phyloP scores from a whole-genome alignment of 2,329 filamentous ascomycete genomes.

The Xylariomycetidae sp. region DNA sequence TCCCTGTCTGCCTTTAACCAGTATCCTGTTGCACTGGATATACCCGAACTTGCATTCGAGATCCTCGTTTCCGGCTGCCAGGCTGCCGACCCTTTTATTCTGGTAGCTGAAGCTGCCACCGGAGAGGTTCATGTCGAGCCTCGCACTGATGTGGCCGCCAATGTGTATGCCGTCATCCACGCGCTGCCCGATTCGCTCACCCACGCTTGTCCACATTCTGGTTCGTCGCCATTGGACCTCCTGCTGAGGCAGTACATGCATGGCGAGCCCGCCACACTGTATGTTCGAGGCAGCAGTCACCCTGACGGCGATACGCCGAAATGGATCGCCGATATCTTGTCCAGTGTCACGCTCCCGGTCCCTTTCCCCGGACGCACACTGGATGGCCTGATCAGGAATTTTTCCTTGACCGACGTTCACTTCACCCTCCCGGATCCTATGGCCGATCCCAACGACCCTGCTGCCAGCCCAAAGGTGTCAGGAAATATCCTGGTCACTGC shows the following conservation, averaged over 20 bases:
- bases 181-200: constrained; percentile 70
- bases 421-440: constrained; percentile 78
- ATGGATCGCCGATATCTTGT: constrained; percentile 78
- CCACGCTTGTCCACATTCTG: constrained; percentile 65
- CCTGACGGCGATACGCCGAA: constrained; percentile 62
- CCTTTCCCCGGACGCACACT: constrained; percentile 78
- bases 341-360: constrained; percentile 75
- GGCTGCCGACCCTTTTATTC: constrained; percentile 64
- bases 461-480: constrained; percentile 71
- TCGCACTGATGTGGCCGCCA: constrained; percentile 58
- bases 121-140: constrained; percentile 62
- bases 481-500: constrained; percentile 77
- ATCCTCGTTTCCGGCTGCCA: constrained; percentile 80
- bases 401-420: constrained; percentile 77
- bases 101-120: constrained; percentile 71
- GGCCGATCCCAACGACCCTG: constrained; percentile 67
- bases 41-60: constrained; percentile 78
- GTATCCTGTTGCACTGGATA: constrained; percentile 68
- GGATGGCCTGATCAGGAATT: constrained; percentile 79
- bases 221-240: constrained; percentile 76
- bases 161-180: constrained; percentile 65
- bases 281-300: constrained; percentile 70
- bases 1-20: constrained; percentile 66
- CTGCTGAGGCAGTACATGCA: constrained; percentile 77
- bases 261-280: constrained; percentile 71